Conservation (phyloP, 2,329 filamentous ascomycete species). For the Trichoderma pleuroti region DNA sequence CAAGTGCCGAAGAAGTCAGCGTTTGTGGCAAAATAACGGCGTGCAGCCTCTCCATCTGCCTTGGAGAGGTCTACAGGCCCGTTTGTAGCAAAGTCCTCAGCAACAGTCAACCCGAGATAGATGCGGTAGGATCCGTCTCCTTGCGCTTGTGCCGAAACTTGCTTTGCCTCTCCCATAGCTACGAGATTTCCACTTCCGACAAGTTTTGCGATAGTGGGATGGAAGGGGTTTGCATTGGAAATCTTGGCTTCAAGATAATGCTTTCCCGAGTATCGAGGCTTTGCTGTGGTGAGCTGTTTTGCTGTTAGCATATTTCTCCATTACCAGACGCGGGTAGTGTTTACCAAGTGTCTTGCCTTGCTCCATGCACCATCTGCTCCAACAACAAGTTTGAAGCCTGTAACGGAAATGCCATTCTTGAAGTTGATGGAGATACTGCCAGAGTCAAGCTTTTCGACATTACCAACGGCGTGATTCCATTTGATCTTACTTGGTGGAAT, state of each 20-base stretch:
- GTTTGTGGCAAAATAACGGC: neutral
- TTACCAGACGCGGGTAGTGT: neutral
- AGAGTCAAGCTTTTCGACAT: neutral
- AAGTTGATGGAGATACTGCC: constrained; percentile 39
- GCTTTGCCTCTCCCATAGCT: neutral
- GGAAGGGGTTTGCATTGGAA: neutral
- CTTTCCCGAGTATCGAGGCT: constrained; percentile 13
- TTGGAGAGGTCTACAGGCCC: neutral
- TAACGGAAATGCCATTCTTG: constrained; percentile 29
- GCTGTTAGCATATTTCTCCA: neutral
- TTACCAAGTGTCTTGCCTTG: constrained; percentile 29
- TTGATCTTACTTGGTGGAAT: constrained; percentile 40
- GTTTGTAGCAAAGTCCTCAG: neutral
- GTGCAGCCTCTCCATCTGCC: neutral
- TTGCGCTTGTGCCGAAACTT: neutral
- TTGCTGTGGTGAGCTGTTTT: constrained; percentile 24
- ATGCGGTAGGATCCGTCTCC: constrained; percentile 1
- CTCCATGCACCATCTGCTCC: constrained; percentile 40
- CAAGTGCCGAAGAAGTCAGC: neutral
- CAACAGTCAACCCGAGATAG: neutral
- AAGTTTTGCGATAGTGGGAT: neutral
- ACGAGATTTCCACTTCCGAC: neutral
- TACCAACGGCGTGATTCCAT: constrained; percentile 34
- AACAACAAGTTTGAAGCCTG: constrained; percentile 39
- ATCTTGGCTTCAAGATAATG: constrained; percentile 3